Base-by-base conservation (phyloP, 768 basidiomycete species). In the Termitomyces sp. region DNA sequence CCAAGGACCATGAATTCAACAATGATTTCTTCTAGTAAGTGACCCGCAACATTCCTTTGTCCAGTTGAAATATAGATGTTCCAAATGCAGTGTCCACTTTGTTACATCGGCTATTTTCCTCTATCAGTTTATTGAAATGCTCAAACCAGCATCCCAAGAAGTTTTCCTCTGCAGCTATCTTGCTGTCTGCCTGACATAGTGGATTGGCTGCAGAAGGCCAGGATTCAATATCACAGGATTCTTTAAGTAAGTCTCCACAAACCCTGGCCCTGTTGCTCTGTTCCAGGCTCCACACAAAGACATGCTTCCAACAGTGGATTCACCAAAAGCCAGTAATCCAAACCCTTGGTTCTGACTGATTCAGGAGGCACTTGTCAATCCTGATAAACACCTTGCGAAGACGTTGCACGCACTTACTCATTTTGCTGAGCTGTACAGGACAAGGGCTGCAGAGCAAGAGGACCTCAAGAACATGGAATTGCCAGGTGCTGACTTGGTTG, bases 291-390 rank as follows among this genome's bases (percentile, higher is more conserved):
- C 64, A 16, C 59, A 52, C 62, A 68, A 58, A 49, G 55, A 24
- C 42, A 64, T 64, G 6, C 59, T 65, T 42, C 73, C 62, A 43
- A 62, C 60, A 35, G 58, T 68, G 47, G 68, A 72, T 24, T 73
- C 80, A 26, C 67, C 65, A 8, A 69, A 68, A 53, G 70, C 74
- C 3, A 35, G 65, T 26, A 73, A 68, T 20, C 78, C 84, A 13
- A 85, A 87, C 59, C 74, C 80, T 2, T 89, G 86, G 88, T 73
- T 80, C 13, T 71, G 80, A n/a, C 68, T 88, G 58, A 65, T 87
- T 32, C 73, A 83, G 53, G 75, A 74, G 6, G 72, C 81, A 2
- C 67, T 86, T 43, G 75, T 77, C 1, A 80, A 86, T 61, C 83
- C 83, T 0, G 81, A 85, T n/a, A n/a, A 87, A 42, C 76, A 77